Conservation (phyloP, 164 flowering plant species). For the Euptelea pleiosperma region DNA sequence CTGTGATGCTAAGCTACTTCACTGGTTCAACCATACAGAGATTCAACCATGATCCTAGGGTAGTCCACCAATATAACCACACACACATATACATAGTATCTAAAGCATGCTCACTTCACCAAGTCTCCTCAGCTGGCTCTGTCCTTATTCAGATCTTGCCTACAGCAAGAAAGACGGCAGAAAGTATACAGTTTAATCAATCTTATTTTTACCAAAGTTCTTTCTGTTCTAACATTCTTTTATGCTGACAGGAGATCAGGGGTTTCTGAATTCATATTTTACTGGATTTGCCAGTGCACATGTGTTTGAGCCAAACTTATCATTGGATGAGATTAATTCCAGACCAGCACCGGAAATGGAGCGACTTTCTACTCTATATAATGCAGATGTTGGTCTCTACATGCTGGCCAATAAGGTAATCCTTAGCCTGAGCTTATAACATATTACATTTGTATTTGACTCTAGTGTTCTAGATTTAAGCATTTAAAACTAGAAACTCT, state of each 20-base stretch:
- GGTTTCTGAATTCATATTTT: constrained; percentile 89
- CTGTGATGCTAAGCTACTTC: too few species aligned
- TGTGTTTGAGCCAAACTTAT: constrained; percentile 69
- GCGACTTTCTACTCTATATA: constrained; percentile 91
- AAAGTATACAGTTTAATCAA: background rate
- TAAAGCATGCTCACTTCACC: too few species aligned
- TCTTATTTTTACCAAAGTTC: background rate
- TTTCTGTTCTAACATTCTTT: constrained; percentile 1
- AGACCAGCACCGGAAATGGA: constrained; percentile 79
- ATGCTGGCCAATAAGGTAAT: constrained; percentile 98
- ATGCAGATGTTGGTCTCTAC: constrained; percentile 99
- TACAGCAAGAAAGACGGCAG: background rate
- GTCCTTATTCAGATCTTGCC: background rate
- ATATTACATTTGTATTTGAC: background rate
- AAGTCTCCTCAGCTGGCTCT: background rate
- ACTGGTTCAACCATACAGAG: too few species aligned
- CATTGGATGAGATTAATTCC: constrained; percentile 51
- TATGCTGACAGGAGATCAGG: constrained; percentile 79
- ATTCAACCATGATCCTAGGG: too few species aligned
- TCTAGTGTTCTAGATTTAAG: background rate
- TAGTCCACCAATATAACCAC: background rate
- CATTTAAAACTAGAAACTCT: background rate
- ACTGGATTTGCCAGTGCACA: constrained; percentile 84
- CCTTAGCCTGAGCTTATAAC: background rate
- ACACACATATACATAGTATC: too few species aligned